These are phyloP conservation scores for Gastrodia elata DNA, from an alignment of 106 monocot species.

Conservation along the genomic window DNA sequence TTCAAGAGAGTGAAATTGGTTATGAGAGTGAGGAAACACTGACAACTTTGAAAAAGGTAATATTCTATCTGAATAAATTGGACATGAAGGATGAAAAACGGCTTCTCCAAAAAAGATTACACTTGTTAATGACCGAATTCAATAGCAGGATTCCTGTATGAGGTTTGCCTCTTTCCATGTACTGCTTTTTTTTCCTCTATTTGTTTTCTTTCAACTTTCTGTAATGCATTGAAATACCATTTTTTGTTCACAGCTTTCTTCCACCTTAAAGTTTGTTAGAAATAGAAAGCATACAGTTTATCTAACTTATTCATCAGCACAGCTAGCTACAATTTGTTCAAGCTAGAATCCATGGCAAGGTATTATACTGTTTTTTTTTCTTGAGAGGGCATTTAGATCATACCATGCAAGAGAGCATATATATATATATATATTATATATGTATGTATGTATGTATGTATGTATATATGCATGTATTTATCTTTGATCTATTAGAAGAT, in stretches of 20 bases:
- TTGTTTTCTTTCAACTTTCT: background rate
- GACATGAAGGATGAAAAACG: slow-evolving; percentile 51
- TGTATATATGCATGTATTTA: too few species aligned
- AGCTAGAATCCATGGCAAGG: background rate
- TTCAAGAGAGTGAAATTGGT: slow-evolving; percentile 73
- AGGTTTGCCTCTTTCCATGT: slow-evolving; percentile 6
- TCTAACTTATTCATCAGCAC: background rate
- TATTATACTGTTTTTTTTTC: background rate
- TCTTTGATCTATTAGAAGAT: background rate
- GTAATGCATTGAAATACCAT: background rate
- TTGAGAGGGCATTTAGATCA: background rate
- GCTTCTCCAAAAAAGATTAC: slow-evolving; percentile 59
- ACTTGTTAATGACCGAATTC: slow-evolving; percentile 25
- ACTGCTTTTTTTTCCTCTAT: background rate
- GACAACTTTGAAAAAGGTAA: slow-evolving; percentile 42
- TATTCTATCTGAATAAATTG: slow-evolving; percentile 34
- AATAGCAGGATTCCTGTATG: slow-evolving; percentile 34
- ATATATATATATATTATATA: too few species aligned
- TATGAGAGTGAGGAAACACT: slow-evolving; percentile 44
- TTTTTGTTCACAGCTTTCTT: background rate
- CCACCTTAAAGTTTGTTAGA: background rate
- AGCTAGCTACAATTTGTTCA: background rate
- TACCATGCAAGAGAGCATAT: background rate
- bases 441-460: too few species aligned
- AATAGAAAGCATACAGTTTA: background rate